Evolutionary conservation across 2,329 filamentous ascomycete genomes (phyloP), one percentile per base, ranked within the genome.

Genomic region (Verticillium klebahnii): DNA sequence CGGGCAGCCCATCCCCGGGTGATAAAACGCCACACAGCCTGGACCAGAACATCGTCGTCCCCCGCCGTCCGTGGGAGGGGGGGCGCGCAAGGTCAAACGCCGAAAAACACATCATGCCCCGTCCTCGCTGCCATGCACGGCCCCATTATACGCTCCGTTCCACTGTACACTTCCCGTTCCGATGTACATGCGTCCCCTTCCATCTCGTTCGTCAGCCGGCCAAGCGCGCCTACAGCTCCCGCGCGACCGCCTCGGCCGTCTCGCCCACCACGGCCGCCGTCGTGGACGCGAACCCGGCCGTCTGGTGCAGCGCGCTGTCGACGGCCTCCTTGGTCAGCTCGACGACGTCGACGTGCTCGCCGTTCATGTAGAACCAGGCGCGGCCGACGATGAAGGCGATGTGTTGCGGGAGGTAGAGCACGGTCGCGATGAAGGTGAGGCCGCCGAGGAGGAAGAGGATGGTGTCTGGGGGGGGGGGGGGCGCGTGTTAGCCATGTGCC

Each of bases 381-480:
- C 94, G 90, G 73, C 88, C 87, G 72, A 89, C 85, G 69, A 99
- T 89, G 73, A 92, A 89, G 70, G 86, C 83, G 70, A 98, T 80
- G 79, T 98, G 94, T 71, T 96, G 90, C 12, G 95, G 95, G 19
- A 99, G 91, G 82, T 99, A 99, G 67, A 98, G 87, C 66, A 91
- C 89, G 60, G 89, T 88, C 68, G 93, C 95, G 72, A 96, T 93
- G 70, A 91, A 84, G 70, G 95, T 88, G 78, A 98, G 89, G 71
- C 90, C 89, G 76, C 92, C 83, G 73, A 97, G 89, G 70, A 97
- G 89, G 82, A 99, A 95, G 73, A 97, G 85, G 70, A 97, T 84
- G 31, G 92, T 93, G 80, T 96, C 94, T 97, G 70, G 34, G 23
- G 2, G 23, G n/a, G 70, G 34, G 23, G 2, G 23, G n/a, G 29